A percentile compares a stretch with the other conserved stretches of the same genome.
phyloP scores from a whole-genome alignment of 495 filamentous ascomycete species.

The Thermothielavioides terrestris region DNA sequence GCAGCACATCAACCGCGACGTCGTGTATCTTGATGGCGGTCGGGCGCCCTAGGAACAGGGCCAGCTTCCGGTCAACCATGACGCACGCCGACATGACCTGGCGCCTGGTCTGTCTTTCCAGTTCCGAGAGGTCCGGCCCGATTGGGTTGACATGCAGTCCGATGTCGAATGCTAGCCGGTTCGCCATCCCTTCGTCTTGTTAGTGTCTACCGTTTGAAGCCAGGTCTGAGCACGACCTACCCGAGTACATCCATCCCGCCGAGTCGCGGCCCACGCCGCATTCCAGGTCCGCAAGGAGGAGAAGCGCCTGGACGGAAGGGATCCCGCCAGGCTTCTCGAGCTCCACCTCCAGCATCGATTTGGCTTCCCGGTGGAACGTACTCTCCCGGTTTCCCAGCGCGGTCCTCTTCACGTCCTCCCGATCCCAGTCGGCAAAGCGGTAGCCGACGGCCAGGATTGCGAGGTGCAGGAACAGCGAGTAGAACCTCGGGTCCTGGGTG shows the following conservation, averaged over 20 bases:
- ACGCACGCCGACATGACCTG: constrained; percentile 43
- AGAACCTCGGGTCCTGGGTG: constrained; percentile 36
- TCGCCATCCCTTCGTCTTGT: constrained; percentile 30
- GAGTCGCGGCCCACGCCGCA: constrained; percentile 43
- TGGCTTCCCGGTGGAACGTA: constrained; percentile 45
- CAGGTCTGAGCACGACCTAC: constrained; percentile 13
- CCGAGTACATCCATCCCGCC: constrained; percentile 45
- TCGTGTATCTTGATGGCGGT: constrained; percentile 45
- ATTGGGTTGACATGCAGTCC: constrained; percentile 40
- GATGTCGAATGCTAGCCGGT: constrained; percentile 42
- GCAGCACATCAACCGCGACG: constrained; percentile 35
- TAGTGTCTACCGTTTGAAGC: background rate
- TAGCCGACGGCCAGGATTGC: constrained; percentile 45
- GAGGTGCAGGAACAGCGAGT: constrained; percentile 45
- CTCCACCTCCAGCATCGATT: constrained; percentile 43
- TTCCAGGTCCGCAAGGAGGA: constrained; percentile 46
- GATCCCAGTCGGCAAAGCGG: constrained; percentile 37
- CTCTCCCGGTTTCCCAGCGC: constrained; percentile 40
- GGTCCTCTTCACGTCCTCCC: constrained; percentile 42
- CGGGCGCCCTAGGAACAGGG: constrained; percentile 42
- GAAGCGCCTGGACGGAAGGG: constrained; percentile 41
- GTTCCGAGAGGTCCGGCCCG: constrained; percentile 28
- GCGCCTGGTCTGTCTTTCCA: constrained; percentile 35
- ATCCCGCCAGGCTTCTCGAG: constrained; percentile 43
- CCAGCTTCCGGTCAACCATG: constrained; percentile 46